Evolutionary conservation across 371 early-diverging fungal genomes (phyloP), one percentile per base, ranked within the genome.

Genomic region (Zopfochytrium polystomum): DNA sequence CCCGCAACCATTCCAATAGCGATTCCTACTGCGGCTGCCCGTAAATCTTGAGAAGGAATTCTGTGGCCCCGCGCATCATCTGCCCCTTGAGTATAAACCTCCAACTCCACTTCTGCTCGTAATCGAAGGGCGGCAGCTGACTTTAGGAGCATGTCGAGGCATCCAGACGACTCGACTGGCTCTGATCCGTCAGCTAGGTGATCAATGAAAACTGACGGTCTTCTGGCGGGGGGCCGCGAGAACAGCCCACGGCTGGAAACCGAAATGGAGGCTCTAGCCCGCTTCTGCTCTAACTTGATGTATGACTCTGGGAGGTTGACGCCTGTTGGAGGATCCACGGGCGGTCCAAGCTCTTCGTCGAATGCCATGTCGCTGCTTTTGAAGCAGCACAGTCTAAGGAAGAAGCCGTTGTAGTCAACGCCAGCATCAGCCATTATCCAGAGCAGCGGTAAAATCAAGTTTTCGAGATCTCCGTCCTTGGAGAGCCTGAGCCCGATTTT

Each of bases 321-420:
- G 49, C 22, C 23, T 20, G 26, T 9, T 20, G 18, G 18, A 30
- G 18, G 26, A 31, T 52, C 53, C 33, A 31, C 53, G 26, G 33
- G 53, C 9, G 61, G 52, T 0, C 66, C 66, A 25, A 56, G 30
- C 35, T 66, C 66, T 9, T 9, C 18, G 13, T 34, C 23, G 35
- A 70, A 73, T 15, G 51, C 67, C n/a, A 6, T 31, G 4, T 69
- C 65, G 47, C 57, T 62, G 27, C 52, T 53, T 7, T 59, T 48
- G 57, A 77, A 70, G 35, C 52, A 30, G 38, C 64, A 77, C 2
- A 93, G 71, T 0, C 79, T 62, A 2, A 91, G 77, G 72, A 90
- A 86, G 61, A 91, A 88, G 42, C 73, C 67, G n/a, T 86, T 83
- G 60, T 89, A 88, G 67, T 93, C 91, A 0, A 84, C 75, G 15